Evolutionary conservation across 495 filamentous ascomycete species (phyloP).

Genomic region (Podospora appendiculata): DNA sequence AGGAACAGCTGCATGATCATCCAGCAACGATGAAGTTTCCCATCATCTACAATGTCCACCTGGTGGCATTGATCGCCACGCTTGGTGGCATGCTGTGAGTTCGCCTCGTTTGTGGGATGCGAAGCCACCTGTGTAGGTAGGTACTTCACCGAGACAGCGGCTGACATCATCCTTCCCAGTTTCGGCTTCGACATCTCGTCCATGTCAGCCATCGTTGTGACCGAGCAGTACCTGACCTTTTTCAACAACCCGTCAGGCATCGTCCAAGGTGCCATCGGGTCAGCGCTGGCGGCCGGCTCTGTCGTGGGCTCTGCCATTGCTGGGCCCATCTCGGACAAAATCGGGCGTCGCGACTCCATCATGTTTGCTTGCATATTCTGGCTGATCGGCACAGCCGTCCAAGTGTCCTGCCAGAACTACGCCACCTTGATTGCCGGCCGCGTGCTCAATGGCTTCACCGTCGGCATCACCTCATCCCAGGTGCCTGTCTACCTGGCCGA

Average conservation of each 20-base stretch:
- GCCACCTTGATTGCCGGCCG: conserved; percentile 63
- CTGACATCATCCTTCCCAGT: conserved; percentile 7
- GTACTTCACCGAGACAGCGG: too few species aligned
- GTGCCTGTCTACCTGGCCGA: conserved; percentile 80
- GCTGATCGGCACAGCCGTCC: conserved; percentile 62
- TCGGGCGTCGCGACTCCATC: conserved; percentile 57
- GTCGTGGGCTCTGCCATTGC: conserved; percentile 56
- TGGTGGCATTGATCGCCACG: conserved; percentile 55
- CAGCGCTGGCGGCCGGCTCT: conserved; percentile 61
- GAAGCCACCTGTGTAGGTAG: too few species aligned
- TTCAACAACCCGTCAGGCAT: conserved; percentile 58
- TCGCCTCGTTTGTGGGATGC: too few species aligned
- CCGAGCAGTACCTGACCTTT: conserved; percentile 57
- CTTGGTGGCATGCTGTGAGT: conserved; percentile 51
- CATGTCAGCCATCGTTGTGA: conserved; percentile 67
- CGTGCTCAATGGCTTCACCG: conserved; percentile 62
- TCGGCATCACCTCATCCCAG: conserved; percentile 70
- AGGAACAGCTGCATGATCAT: neutral
- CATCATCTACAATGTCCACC: conserved; percentile 54
- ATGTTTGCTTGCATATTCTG: conserved; percentile 62
- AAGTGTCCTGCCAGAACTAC: conserved; percentile 51
- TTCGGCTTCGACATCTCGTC: conserved; percentile 63
- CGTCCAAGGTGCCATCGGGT: conserved; percentile 57
- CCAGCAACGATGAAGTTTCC: conserved; percentile 22
- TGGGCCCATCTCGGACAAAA: conserved; percentile 57